Percentiles rank a stretch among this genome's conserved stretches.
Evolutionary conservation across 352 stramenopile species (phyloP).

Genomic region (Phytopythium montanum): DNA sequence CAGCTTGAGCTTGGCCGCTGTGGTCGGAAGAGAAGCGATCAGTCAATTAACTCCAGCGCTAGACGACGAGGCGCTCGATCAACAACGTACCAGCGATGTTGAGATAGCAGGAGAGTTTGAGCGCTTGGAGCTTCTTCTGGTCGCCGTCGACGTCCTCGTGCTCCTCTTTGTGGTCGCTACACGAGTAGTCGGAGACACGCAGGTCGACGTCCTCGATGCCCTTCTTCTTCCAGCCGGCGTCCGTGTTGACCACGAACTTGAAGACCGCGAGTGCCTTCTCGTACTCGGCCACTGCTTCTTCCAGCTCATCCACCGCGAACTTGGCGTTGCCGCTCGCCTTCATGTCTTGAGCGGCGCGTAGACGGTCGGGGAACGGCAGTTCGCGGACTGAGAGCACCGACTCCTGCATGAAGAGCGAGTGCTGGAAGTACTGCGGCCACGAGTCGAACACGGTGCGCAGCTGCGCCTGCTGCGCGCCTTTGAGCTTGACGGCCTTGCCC

Average conservation of each 20-base stretch:
- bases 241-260: constrained; percentile 77
- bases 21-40: background rate
- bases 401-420: constrained; percentile 87
- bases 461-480: constrained; percentile 76
- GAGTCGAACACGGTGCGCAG: constrained; percentile 67
- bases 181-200: constrained; percentile 46
- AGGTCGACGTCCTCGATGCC: constrained; percentile 83
- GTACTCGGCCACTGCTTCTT: constrained; percentile 80
- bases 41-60: too few relatives aligned
- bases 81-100: constrained; percentile 66
- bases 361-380: constrained; percentile 47
- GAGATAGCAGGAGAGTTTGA: constrained; percentile 74
- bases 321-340: constrained; percentile 63
- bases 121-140: constrained; percentile 36
- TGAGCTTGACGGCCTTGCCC: constrained; percentile 84
- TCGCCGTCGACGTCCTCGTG: constrained; percentile 12
- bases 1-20: constrained; percentile 79
- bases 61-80: background rate
- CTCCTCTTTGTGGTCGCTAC: constrained; percentile 18
- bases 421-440: constrained; percentile 85
- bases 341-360: constrained; percentile 57
- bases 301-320: constrained; percentile 39
- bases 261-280: constrained; percentile 83
- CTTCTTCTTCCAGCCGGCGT: constrained; percentile 84
- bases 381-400: constrained; percentile 43